Conservation (phyloP, 495 filamentous ascomycete genomes). For the Penicillium ucsense region DNA sequence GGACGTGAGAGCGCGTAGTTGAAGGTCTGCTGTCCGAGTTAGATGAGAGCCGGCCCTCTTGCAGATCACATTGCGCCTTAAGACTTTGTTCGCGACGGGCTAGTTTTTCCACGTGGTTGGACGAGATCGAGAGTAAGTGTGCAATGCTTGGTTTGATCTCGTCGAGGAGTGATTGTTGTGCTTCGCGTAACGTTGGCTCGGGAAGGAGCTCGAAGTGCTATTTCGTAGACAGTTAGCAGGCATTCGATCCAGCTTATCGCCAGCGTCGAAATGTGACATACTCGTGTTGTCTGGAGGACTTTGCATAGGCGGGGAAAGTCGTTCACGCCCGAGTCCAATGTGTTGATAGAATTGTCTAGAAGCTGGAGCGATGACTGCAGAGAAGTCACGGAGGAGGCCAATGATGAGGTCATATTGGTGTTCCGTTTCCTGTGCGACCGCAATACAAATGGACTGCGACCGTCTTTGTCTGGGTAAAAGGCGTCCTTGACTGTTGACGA, state of each 20-base stretch:
- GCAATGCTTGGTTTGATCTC: constrained; percentile 69
- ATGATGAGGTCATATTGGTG: constrained; percentile 36
- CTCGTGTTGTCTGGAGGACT: constrained; percentile 61
- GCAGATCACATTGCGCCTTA: constrained; percentile 60
- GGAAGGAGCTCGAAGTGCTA: constrained; percentile 77
- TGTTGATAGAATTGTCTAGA: constrained; percentile 64
- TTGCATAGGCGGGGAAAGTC: constrained; percentile 67
- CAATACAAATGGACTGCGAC: too few species aligned
- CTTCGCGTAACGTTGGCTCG: constrained; percentile 53
- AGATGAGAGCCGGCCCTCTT: constrained; percentile 54
- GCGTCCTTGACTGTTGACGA: too few species aligned
- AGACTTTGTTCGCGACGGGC: constrained; percentile 59
- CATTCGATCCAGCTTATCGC: not conserved
- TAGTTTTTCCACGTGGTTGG: constrained; percentile 61
- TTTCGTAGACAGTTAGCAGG: not conserved
- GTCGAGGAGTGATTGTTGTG: constrained; percentile 58
- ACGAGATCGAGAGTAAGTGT: constrained; percentile 52
- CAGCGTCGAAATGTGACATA: constrained; percentile 23
- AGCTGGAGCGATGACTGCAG: constrained; percentile 60
- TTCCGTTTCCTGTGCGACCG: not conserved
- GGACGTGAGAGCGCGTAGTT: constrained; percentile 11
- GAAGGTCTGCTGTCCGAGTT: constrained; percentile 22
- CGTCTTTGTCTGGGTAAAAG: too few species aligned
- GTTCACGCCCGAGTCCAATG: constrained; percentile 58
- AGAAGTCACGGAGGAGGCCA: constrained; percentile 58